A percentile compares a stretch with the other conserved stretches of the same genome.
Conservation (phyloP, 805 yeast genomes). For the Yarrowia sp. region DNA sequence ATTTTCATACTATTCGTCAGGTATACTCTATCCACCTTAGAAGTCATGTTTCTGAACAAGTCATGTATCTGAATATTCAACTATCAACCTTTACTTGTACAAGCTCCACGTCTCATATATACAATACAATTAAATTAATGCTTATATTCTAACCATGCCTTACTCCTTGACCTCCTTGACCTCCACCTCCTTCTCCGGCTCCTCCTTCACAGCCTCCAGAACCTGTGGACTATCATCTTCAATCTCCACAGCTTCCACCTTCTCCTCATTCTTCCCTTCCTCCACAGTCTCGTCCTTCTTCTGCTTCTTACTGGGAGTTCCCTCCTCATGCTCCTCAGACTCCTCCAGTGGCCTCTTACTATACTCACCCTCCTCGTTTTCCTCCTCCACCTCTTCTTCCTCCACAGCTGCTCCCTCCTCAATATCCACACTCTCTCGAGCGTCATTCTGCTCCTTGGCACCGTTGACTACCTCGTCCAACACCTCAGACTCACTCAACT, state of each 20-base stretch:
- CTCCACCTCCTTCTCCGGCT: too few species aligned
- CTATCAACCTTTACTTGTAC: too few species aligned
- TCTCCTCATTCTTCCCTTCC: neutral
- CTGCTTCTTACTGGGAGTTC: conserved; percentile 9
- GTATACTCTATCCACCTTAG: too few species aligned
- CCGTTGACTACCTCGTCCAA: conserved; percentile 21
- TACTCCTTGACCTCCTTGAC: too few species aligned
- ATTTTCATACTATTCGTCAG: too few species aligned
- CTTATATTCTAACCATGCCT: too few species aligned
- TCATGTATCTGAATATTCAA: too few species aligned
- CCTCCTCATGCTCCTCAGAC: neutral
- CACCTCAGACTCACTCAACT: conserved; percentile 48
- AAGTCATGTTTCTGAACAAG: too few species aligned
- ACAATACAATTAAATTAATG: too few species aligned
- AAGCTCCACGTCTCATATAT: too few species aligned
- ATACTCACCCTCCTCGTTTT: neutral
- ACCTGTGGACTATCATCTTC: neutral
- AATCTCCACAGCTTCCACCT: neutral
- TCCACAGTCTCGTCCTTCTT: conserved; percentile 5
- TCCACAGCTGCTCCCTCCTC: conserved; percentile 9
- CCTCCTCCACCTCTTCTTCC: neutral
- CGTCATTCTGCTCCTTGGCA: neutral
- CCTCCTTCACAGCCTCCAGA: too few species aligned
- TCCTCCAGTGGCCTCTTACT: conserved; percentile 16
- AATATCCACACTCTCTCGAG: conserved; percentile 20